Conservation (phyloP, 2,329 filamentous ascomycete genomes). For the Fusarium circinatum region DNA sequence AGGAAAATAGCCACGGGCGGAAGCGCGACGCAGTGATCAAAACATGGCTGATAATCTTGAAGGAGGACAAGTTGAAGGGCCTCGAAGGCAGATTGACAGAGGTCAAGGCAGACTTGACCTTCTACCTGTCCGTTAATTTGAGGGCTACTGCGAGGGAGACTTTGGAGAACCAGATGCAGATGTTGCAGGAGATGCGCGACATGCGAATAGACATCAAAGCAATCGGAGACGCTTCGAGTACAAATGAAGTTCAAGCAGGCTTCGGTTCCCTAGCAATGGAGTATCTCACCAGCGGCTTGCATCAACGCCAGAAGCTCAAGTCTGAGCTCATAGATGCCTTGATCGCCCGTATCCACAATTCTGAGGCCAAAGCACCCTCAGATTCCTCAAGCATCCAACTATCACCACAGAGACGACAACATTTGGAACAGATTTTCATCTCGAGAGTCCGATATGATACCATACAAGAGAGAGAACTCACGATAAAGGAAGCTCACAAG, state of each 20-base stretch:
- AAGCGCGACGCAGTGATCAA: not conserved
- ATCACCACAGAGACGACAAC: not conserved
- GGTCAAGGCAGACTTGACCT: not conserved
- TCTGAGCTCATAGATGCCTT: not conserved
- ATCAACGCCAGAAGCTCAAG: not conserved
- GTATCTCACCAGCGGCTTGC: not conserved
- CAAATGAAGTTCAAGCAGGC: not conserved
- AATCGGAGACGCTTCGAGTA: not conserved
- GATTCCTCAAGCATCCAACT: not conserved
- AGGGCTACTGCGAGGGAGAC: not conserved
- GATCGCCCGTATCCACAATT: not conserved
- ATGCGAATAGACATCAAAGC: not conserved
- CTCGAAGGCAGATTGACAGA: not conserved
- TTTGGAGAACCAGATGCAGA: not conserved
- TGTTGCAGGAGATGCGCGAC: not conserved
- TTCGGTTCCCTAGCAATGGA: not conserved
- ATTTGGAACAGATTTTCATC: not conserved
- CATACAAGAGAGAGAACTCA: constrained; percentile 13
- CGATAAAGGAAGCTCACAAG: constrained; percentile 12
- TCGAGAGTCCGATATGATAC: constrained; percentile 5
- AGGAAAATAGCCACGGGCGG: not conserved
- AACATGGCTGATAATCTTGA: not conserved
- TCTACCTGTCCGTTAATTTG: not conserved
- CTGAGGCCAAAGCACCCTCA: fast-evolving
- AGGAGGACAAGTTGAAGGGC: not conserved